Percentiles rank a stretch among this genome's conserved stretches.
Conservation (phyloP, 2,329 filamentous ascomycete genomes). For the Madurella fahalii region DNA sequence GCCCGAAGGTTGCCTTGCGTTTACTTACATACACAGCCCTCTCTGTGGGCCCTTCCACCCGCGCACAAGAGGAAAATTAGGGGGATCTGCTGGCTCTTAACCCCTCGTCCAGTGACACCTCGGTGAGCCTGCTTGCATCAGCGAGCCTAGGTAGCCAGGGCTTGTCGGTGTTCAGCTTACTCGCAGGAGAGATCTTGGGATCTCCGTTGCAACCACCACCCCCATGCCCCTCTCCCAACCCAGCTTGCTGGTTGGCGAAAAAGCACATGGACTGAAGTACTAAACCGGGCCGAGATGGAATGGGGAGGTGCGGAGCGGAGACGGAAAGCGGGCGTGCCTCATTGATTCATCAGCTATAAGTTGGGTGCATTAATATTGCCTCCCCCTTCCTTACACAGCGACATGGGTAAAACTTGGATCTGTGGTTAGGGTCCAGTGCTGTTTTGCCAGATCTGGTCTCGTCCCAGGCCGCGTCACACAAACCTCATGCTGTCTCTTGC, state of each 20-base stretch:
- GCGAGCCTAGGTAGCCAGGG: no score
- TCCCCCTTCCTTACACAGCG: background rate
- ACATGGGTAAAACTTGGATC: background rate
- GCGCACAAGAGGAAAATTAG: background rate
- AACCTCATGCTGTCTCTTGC: background rate
- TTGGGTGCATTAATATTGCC: background rate
- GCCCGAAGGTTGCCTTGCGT: background rate
- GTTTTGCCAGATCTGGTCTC: background rate
- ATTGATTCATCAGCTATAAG: background rate
- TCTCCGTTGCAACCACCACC: background rate
- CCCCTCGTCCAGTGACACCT: no score
- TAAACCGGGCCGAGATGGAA: no score
- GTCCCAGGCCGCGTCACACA: background rate
- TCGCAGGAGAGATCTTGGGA: conserved; percentile 1
- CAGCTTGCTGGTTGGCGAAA: no score
- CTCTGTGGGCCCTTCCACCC: background rate
- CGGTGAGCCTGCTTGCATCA: no score
- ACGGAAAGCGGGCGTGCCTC: no score
- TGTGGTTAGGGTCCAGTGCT: background rate
- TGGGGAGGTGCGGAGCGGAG: no score
- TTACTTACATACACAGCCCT: background rate
- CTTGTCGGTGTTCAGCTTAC: no score
- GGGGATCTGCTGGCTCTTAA: background rate
- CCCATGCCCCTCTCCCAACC: no score
- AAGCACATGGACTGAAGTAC: no score